These are phyloP conservation scores for Trichophyton rubrum DNA, from an alignment of 2,329 filamentous ascomycete species.

Conservation along the genomic window DNA sequence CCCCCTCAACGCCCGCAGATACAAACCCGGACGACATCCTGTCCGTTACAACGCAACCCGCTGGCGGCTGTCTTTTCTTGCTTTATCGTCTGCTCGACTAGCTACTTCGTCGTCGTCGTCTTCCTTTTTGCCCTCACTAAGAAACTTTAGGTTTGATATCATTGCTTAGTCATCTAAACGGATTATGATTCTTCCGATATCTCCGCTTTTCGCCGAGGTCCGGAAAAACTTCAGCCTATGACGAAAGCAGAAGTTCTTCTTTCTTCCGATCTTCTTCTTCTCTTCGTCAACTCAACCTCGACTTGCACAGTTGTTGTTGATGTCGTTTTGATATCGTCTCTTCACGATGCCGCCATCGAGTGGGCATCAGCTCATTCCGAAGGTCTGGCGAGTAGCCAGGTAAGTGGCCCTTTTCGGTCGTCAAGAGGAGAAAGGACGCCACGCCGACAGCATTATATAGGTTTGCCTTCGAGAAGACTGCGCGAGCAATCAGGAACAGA, in stretches of 20 bases:
- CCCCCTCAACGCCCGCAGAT: constrained; percentile 31
- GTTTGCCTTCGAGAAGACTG: constrained; percentile 38
- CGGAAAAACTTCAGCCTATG: not conserved
- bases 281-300: constrained; percentile 5
- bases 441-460: constrained; percentile 16
- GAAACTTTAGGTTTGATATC: not conserved
- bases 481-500: constrained; percentile 31
- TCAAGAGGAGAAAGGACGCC: not conserved
- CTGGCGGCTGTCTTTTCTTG: not conserved
- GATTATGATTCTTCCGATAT: not conserved
- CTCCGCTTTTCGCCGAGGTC: not conserved
- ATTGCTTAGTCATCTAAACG: not conserved
- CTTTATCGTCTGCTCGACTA: constrained; percentile 3
- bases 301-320: constrained; percentile 6
- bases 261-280: not conserved
- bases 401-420: constrained; percentile 19
- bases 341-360: constrained; percentile 36
- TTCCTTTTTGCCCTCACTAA: too few species aligned
- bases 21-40: constrained; percentile 37
- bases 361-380: constrained; percentile 39
- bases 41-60: not conserved
- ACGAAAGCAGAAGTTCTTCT: not conserved
- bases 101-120: not conserved
- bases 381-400: constrained; percentile 38
- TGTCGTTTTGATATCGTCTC: too few species aligned